Conservation (phyloP, 108 stramenopile species). For the Nitzschia inconspicua region DNA sequence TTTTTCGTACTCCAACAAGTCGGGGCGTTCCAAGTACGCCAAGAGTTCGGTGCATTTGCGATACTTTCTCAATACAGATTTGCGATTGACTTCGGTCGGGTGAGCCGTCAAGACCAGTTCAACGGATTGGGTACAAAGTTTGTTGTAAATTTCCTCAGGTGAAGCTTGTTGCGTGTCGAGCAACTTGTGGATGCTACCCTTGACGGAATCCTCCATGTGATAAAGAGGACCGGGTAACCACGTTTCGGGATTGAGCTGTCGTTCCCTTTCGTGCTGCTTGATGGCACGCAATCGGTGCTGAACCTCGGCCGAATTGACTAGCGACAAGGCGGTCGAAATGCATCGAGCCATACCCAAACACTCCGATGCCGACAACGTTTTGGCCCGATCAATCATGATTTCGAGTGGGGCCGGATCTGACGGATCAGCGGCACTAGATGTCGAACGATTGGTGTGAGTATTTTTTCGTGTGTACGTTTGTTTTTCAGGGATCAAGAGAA, state of each 20-base stretch:
- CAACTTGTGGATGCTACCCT: conserved; percentile 67
- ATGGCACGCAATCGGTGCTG: conserved; percentile 73
- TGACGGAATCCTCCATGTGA: conserved; percentile 69
- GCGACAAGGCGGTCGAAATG: conserved; percentile 66
- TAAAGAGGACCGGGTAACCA: conserved; percentile 59
- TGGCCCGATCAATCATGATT: conserved; percentile 53
- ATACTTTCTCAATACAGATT: conserved; percentile 45
- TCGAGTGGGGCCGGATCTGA: conserved; percentile 43
- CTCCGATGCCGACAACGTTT: conserved; percentile 48
- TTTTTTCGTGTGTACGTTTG: no score
- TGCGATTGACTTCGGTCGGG: conserved; percentile 84
- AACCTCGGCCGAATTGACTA: conserved; percentile 85
- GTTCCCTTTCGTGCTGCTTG: conserved; percentile 25
- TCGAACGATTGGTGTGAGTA: not conserved
- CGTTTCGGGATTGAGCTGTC: no score
- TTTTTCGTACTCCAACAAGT: conserved; percentile 72
- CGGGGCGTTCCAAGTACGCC: conserved; percentile 60
- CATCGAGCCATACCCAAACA: conserved; percentile 70
- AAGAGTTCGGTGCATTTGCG: conserved; percentile 58
- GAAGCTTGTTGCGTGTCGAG: conserved; percentile 44
- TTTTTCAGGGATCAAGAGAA: not conserved
- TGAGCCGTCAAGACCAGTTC: conserved; percentile 97
- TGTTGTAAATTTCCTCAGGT: conserved; percentile 73
- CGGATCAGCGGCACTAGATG: conserved; percentile 34
- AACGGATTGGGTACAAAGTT: conserved; percentile 82